These are phyloP conservation scores for Penicillium sp. DNA, from an alignment of 2,329 filamentous ascomycete genomes.

Conservation along the genomic window DNA sequence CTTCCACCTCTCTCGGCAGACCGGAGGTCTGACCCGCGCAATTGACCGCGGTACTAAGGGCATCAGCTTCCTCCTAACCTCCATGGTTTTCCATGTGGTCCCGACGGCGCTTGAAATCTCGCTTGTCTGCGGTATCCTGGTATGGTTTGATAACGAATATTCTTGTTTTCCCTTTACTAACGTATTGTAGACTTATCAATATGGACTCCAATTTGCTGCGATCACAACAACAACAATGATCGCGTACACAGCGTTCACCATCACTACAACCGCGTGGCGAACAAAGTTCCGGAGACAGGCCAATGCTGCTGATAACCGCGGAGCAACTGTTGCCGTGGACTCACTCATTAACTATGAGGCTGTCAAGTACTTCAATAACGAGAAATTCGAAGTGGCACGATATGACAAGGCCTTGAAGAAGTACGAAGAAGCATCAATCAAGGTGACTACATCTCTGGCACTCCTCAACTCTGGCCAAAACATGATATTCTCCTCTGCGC, in stretches of 20 bases:
- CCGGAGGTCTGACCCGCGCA: slow-evolving; percentile 86
- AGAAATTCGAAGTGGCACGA: slow-evolving; percentile 84
- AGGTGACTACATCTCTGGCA: slow-evolving; percentile 88
- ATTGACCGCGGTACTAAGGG: slow-evolving; percentile 97
- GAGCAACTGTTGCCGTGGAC: slow-evolving; percentile 91
- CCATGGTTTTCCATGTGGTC: slow-evolving; percentile 97
- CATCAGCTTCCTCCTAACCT: slow-evolving; percentile 93
- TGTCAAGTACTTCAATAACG: slow-evolving; percentile 99
- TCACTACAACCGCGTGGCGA: slow-evolving; percentile 92
- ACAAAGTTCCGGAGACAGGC: slow-evolving; percentile 94
- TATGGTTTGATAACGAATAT: slow-evolving; percentile 30
- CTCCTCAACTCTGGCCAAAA: slow-evolving; percentile 95
- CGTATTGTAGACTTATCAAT: slow-evolving; percentile 72
- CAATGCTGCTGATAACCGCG: slow-evolving; percentile 93
- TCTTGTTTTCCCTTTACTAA: slow-evolving; percentile 11
- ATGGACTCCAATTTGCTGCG: slow-evolving; percentile 84
- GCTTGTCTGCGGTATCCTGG: slow-evolving; percentile 90
- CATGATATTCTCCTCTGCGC: slow-evolving; percentile 89
- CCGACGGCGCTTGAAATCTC: slow-evolving; percentile 91
- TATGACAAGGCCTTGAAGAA: slow-evolving; percentile 83
- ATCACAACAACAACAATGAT: slow-evolving; percentile 91
- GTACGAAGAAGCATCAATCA: slow-evolving; percentile 94
- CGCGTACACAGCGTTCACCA: slow-evolving; percentile 94
- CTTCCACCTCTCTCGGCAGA: slow-evolving; percentile 93
- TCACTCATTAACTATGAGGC: slow-evolving; percentile 98